Base-by-base conservation (phyloP, 306 rosid genomes). In the Biancaea sappan region DNA sequence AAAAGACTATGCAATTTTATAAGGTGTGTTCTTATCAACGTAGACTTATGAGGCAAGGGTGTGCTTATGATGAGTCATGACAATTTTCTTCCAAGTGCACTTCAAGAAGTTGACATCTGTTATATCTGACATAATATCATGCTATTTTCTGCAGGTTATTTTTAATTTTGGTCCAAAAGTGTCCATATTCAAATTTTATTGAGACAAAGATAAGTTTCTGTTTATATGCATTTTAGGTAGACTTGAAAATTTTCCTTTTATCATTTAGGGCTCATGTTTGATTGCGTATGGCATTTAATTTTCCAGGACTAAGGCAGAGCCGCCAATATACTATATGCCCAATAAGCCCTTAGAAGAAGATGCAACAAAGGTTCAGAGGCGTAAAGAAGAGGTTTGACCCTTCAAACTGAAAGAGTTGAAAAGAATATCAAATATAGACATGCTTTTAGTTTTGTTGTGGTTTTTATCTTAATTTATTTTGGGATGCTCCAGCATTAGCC, bases 111-210 rank as follows among this genome's bases (percentile, higher is more conserved):
- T 37, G 67, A 9, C 40, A 56, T 58, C 58, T 59, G 19, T 71
- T 6, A 26, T 81, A 35, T 52, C 79, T 76, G 58, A 81, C 53
- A 8, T 52, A 25, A 37, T 65, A 40, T 63, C 69, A 18, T 75
- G 60, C 29, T 47, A 18, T 47, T 16, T 26, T 57, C 62, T 90
- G 88, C 97, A 91, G 98, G 98, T 91, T 93, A 91, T 82, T 89
- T 91, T 89, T 89, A 88, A 80, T 89, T 93, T 89, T 89, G 97
- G 94, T 84, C 98, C 91, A 84, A 47, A 47, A 93, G 96, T 93
- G 96, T 93, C 98, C 98, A 91, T 93, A 91, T 93, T 93, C 97
- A 85, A 95, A 83, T 93, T 91, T 86, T 89, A 88, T 81, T 90
- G 86, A 84, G 92, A 85, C 88, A 61, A 91, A 93, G 98, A 93